A percentile compares a stretch with the other conserved stretches of the same genome.
These are phyloP conservation scores for Talaromyces sp. DNA, from an alignment of 2,329 filamentous ascomycete genomes.

Conservation along the genomic window DNA sequence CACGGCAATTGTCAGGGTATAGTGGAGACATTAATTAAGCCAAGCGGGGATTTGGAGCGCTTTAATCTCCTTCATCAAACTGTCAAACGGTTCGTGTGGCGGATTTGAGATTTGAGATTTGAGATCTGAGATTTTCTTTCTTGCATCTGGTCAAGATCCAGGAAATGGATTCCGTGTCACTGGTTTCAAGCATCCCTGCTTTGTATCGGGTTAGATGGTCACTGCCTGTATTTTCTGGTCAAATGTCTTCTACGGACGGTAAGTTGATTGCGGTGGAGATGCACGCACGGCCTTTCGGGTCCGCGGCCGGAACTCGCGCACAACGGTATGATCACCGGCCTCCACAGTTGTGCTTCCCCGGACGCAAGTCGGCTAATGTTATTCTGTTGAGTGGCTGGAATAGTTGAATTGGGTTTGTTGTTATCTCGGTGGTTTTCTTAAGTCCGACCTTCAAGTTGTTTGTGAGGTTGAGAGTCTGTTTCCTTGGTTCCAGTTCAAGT, in stretches of 20 bases:
- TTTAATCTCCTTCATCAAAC: not conserved
- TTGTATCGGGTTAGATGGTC: too few relatives aligned
- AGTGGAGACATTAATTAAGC: not conserved
- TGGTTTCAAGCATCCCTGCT: not conserved
- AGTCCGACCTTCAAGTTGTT: too few relatives aligned
- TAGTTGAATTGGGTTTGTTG: not conserved
- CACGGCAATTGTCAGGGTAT: not conserved
- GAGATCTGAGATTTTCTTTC: not conserved
- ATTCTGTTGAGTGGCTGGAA: not conserved
- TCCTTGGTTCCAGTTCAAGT: too few relatives aligned
- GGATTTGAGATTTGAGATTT: not conserved
- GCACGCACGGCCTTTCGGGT: constrained; percentile 3
- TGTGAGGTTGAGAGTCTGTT: too few relatives aligned
- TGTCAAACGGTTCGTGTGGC: not conserved
- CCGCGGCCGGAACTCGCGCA: constrained; percentile 3
- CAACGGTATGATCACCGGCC: constrained; percentile 13
- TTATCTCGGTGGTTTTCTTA: too few relatives aligned
- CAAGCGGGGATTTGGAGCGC: too few relatives aligned
- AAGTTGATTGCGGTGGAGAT: not conserved
- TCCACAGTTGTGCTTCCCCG: constrained; percentile 20
- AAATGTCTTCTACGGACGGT: too few relatives aligned
- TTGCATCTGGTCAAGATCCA: not conserved
- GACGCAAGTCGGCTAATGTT: constrained; percentile 4
- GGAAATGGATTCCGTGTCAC: not conserved
- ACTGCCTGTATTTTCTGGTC: too few relatives aligned